phyloP scores from a whole-genome alignment of 805 yeast genomes.

The Candida nitratophila region DNA sequence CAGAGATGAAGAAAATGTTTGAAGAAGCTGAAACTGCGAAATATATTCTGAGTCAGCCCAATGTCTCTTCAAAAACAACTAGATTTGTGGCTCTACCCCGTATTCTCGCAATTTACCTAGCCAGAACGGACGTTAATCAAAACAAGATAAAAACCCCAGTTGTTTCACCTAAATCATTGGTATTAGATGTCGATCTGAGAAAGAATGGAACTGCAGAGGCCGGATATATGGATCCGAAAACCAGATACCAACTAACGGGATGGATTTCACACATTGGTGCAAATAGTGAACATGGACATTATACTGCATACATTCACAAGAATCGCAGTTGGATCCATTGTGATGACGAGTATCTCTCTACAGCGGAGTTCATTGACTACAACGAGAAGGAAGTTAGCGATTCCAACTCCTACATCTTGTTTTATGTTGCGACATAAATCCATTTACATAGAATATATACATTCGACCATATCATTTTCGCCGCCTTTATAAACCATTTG shows the following conservation, averaged over 20 bases:
- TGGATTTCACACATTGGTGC: conserved; percentile 64
- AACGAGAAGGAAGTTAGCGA: conserved; percentile 37
- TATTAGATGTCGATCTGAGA: conserved; percentile 25
- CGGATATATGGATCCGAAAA: conserved; percentile 6
- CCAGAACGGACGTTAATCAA: conserved; percentile 23
- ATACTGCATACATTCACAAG: conserved; percentile 56
- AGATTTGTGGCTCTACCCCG: conserved; percentile 29
- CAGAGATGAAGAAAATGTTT: conserved; percentile 1
- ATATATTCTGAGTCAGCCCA: conserved; percentile 16
- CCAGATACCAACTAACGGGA: conserved; percentile 49
- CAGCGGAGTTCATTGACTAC: conserved; percentile 7
- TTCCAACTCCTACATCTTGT: conserved; percentile 61
- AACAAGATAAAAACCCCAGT: conserved; percentile 20
- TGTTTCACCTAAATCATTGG: conserved; percentile 15
- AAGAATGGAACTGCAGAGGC: conserved; percentile 50
- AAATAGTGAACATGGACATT: conserved; percentile 66
- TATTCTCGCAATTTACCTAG: conserved; percentile 25
- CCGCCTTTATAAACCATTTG: too few species aligned
- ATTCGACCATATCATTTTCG: not conserved
- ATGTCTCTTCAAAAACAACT: conserved; percentile 20
- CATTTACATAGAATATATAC: not conserved
- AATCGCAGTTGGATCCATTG: conserved; percentile 62
- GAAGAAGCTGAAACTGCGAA: conserved; percentile 8
- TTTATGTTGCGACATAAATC: conserved; percentile 35
- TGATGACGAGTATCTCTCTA: conserved; percentile 58